Evolutionary conservation across 495 filamentous ascomycete genomes (phyloP).

Genomic region (Podospora tetraspora): DNA sequence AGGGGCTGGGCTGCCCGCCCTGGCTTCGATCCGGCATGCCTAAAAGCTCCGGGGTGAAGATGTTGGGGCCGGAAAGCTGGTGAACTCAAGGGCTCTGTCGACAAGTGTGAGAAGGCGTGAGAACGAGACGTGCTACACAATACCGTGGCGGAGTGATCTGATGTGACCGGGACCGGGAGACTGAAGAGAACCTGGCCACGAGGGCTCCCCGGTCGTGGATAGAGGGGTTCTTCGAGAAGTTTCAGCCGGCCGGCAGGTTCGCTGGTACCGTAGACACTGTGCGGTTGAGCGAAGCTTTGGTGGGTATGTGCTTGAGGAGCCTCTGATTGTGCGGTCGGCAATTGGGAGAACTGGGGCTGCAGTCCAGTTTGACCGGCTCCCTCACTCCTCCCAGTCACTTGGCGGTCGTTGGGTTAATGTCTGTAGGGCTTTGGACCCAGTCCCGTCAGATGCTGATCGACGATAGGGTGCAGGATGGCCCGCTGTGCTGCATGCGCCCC

Average conservation of each 20-base stretch:
- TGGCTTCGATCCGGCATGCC: not conserved
- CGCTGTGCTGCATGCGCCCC: not conserved
- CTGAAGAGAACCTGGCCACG: not conserved
- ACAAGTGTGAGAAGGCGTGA: not conserved
- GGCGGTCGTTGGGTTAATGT: not conserved
- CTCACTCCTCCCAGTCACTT: not conserved
- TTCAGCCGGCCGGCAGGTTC: not conserved
- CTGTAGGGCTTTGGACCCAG: conserved; percentile 7
- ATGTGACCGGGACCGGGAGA: not conserved
- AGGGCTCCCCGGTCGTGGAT: not conserved
- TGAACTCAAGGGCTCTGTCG: not conserved
- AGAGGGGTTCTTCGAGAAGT: not conserved
- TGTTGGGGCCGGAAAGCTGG: not conserved
- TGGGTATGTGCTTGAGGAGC: not conserved
- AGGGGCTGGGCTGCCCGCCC: not conserved
- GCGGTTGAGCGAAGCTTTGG: too few relatives aligned
- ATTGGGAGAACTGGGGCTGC: not conserved
- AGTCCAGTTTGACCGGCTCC: not conserved
- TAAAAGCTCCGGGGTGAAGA: not conserved
- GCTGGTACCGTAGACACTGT: not conserved
- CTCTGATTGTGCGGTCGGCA: not conserved
- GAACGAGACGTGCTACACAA: not conserved
- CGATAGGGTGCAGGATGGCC: not conserved
- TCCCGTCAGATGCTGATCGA: conserved; percentile 3
- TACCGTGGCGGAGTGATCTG: not conserved